Conservation (phyloP, 768 basidiomycete species). For the Naematelia encephala region DNA sequence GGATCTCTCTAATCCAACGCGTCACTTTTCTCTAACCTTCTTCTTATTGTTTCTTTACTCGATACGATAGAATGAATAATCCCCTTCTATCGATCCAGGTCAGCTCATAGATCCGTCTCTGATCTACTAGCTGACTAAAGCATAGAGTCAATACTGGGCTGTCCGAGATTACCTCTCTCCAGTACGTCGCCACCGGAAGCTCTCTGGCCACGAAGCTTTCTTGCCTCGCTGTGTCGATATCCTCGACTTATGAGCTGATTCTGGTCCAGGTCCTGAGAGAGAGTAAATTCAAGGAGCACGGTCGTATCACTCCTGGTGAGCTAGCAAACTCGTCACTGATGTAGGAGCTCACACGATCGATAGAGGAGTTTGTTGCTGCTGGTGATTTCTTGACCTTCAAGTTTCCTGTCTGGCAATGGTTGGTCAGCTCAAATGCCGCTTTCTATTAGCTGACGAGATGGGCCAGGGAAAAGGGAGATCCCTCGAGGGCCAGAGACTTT, state of each 20-base stretch:
- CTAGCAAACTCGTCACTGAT: neutral
- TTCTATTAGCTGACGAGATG: constrained; percentile 14
- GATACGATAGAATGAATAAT: constrained; percentile 36
- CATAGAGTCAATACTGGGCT: constrained; percentile 84
- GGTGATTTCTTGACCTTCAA: constrained; percentile 97
- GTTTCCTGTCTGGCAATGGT: constrained; percentile 98
- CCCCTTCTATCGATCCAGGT: constrained; percentile 51
- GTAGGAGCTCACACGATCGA: constrained; percentile 24
- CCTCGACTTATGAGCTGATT: neutral
- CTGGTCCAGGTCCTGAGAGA: constrained; percentile 83
- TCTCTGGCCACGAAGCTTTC: neutral
- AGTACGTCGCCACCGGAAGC: constrained; percentile 33
- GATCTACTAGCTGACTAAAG: constrained; percentile 5
- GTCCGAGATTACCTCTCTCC: constrained; percentile 83
- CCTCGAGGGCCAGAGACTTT: constrained; percentile 80
- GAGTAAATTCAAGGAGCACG: constrained; percentile 98
- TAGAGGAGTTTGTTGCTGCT: constrained; percentile 97
- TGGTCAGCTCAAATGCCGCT: constrained; percentile 38
- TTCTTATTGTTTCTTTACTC: neutral
- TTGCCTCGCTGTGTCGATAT: neutral
- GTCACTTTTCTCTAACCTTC: neutral
- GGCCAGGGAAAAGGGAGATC: constrained; percentile 85
- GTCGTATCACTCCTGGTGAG: constrained; percentile 85
- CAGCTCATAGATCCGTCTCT: constrained; percentile 1
- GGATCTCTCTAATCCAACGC: no score